These are phyloP conservation scores for Lagenidium sp. DNA, from an alignment of 352 stramenopile species.

Conservation along the genomic window DNA sequence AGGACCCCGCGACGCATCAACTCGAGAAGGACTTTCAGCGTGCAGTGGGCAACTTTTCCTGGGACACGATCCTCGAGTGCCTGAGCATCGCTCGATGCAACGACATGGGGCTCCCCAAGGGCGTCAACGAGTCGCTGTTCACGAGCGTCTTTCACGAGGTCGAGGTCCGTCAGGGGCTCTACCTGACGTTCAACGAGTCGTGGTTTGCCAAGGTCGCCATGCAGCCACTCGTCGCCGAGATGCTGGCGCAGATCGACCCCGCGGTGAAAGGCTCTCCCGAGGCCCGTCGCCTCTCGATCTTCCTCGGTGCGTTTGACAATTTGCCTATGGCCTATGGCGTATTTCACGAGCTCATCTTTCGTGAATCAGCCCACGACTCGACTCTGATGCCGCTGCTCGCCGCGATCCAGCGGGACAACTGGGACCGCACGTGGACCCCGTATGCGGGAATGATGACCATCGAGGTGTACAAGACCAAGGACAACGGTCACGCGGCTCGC, in stretches of 20 bases:
- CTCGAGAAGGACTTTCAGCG: slow-evolving; percentile 51
- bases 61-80: slow-evolving; percentile 70
- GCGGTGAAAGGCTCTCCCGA: slow-evolving; percentile 25
- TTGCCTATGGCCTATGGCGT: too few species aligned
- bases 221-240: slow-evolving; percentile 71
- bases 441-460: slow-evolving; percentile 71
- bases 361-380: slow-evolving; percentile 67
- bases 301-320: slow-evolving; percentile 48
- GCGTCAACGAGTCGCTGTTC: slow-evolving; percentile 66
- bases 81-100: slow-evolving; percentile 79
- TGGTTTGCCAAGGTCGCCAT: slow-evolving; percentile 80
- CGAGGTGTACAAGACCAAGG: slow-evolving; percentile 78
- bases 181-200: slow-evolving; percentile 68
- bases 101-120: slow-evolving; percentile 43
- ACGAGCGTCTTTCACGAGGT: slow-evolving; percentile 72
- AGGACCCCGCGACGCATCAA: slow-evolving; percentile 30
- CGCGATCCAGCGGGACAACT: slow-evolving; percentile 56
- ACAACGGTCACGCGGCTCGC: slow-evolving; percentile 35
- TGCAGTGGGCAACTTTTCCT: slow-evolving; percentile 73
- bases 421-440: slow-evolving; percentile 77
- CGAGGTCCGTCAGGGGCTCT: slow-evolving; percentile 49
- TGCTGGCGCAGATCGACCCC: slow-evolving; percentile 48
- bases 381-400: slow-evolving; percentile 83
- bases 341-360: too few species aligned
- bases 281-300: slow-evolving; percentile 58